Percentiles rank a stretch among this genome's conserved stretches.
Conservation (phyloP, 257 asterid species). For the Salvia hispanica region DNA sequence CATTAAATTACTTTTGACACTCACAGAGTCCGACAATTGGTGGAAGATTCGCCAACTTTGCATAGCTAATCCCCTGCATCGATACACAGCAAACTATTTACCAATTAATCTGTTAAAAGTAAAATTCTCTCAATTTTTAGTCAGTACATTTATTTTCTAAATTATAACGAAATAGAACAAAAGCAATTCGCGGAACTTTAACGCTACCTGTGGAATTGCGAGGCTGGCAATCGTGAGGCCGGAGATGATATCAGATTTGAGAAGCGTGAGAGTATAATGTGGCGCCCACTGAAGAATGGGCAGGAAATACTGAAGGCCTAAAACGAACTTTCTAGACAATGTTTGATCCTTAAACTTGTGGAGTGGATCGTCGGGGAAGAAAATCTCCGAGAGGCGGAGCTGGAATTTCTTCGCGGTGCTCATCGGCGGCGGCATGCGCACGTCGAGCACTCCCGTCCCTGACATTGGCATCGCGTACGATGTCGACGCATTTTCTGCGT, state of each 20-base stretch:
- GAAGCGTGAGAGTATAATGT: slow-evolving; percentile 44
- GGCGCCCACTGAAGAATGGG: slow-evolving; percentile 89
- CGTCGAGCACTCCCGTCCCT: slow-evolving; percentile 55
- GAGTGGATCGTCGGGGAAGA: slow-evolving; percentile 88
- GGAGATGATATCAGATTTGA: slow-evolving; percentile 72
- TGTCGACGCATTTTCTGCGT: slow-evolving; percentile 40
- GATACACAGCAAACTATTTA: neutral
- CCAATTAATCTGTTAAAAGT: slow-evolving; percentile 10
- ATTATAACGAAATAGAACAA: neutral
- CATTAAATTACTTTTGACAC: slow-evolving; percentile 24
- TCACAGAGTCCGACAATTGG: slow-evolving; percentile 87
- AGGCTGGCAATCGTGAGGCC: slow-evolving; percentile 91
- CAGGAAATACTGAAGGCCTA: slow-evolving; percentile 68
- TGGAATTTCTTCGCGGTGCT: slow-evolving; percentile 68
- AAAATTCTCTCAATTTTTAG: neutral
- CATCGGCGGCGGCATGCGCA: slow-evolving; percentile 64
- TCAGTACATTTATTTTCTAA: no score
- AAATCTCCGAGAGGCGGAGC: slow-evolving; percentile 61
- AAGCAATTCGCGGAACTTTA: no score
- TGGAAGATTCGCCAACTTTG: slow-evolving; percentile 90
- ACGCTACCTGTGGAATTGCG: slow-evolving; percentile 70
- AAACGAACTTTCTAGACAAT: slow-evolving; percentile 39
- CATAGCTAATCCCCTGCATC: slow-evolving; percentile 85
- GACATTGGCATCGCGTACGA: slow-evolving; percentile 27
- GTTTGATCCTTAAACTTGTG: slow-evolving; percentile 74